phyloP scores from a whole-genome alignment of 139 green algal species.

The Micromonas pusilla region DNA sequence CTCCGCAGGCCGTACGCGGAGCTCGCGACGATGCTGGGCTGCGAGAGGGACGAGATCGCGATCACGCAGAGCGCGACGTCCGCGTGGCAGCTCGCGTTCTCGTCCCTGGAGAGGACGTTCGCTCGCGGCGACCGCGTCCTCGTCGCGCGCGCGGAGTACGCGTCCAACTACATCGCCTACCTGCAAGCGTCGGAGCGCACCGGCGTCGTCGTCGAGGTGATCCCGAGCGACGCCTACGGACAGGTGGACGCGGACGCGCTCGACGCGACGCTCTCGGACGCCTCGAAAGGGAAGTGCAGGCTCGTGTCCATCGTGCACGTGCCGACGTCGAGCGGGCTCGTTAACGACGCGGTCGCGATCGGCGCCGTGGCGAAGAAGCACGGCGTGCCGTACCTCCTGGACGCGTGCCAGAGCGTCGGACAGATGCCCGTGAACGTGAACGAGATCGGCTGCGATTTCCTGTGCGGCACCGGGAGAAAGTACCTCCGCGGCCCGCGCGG shows the following conservation, averaged over 20 bases:
- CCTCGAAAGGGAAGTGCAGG: neutral
- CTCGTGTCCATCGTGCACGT: neutral
- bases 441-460: neutral
- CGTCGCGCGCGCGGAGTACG: neutral
- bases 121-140: neutral
- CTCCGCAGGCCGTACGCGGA: neutral
- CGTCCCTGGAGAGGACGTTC: neutral
- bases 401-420: slow-evolving; percentile 7
- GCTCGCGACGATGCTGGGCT: neutral
- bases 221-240: neutral
- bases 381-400: slow-evolving; percentile 6
- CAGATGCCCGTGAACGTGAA: slow-evolving; percentile 9
- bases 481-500: slow-evolving; percentile 3
- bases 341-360: neutral
- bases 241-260: neutral
- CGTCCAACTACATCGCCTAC: neutral
- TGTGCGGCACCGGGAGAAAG: neutral
- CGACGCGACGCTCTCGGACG: neutral
- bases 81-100: neutral
- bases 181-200: slow-evolving; percentile 1
- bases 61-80: neutral
- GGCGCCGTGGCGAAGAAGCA: neutral
- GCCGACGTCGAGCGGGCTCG: neutral
- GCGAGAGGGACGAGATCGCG: neutral
- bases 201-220: neutral